Percentiles rank a stretch among this genome's conserved stretches.
phyloP scores from a whole-genome alignment of 805 yeast species.

The Kluyveromyces aestuarii region DNA sequence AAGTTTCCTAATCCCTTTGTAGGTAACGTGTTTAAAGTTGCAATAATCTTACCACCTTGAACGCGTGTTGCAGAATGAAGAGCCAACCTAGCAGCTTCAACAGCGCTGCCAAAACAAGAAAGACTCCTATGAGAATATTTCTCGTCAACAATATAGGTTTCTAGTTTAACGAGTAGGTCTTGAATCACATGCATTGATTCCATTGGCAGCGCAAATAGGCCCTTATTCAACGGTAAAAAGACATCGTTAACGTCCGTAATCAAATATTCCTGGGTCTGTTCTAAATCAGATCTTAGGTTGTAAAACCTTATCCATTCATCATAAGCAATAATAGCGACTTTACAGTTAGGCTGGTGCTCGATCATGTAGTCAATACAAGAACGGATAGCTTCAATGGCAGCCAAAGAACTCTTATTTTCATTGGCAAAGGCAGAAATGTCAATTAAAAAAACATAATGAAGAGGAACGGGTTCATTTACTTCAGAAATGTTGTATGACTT shows the following conservation, averaged over 20 bases:
- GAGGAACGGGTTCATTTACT: constrained; percentile 33
- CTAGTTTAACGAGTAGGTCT: constrained; percentile 46
- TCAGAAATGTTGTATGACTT: constrained; percentile 50
- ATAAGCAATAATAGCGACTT: constrained; percentile 65
- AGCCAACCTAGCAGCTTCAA: constrained; percentile 56
- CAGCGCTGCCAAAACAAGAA: constrained; percentile 73
- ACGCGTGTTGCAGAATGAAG: constrained; percentile 37
- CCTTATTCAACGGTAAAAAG: constrained; percentile 70
- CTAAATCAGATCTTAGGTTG: constrained; percentile 49
- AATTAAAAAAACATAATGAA: constrained; percentile 64
- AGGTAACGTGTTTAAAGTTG: constrained; percentile 62
- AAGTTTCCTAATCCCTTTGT: constrained; percentile 73
- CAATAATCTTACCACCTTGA: constrained; percentile 81
- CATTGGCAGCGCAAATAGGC: constrained; percentile 71
- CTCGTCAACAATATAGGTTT: constrained; percentile 29
- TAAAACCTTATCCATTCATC: constrained; percentile 67
- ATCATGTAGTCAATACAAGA: constrained; percentile 35
- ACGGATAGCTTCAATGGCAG: constrained; percentile 64
- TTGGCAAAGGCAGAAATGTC: constrained; percentile 59
- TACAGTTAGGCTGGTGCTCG: constrained; percentile 33
- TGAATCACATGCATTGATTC: constrained; percentile 59
- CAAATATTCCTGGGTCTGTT: constrained; percentile 48
- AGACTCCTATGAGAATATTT: constrained; percentile 32
- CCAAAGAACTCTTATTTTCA: constrained; percentile 42
- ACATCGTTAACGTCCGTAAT: constrained; percentile 50